Percentiles rank a stretch among this genome's conserved stretches.
These are phyloP conservation scores for Lentinula detonsa DNA, from an alignment of 768 basidiomycete species.

Conservation along the genomic window DNA sequence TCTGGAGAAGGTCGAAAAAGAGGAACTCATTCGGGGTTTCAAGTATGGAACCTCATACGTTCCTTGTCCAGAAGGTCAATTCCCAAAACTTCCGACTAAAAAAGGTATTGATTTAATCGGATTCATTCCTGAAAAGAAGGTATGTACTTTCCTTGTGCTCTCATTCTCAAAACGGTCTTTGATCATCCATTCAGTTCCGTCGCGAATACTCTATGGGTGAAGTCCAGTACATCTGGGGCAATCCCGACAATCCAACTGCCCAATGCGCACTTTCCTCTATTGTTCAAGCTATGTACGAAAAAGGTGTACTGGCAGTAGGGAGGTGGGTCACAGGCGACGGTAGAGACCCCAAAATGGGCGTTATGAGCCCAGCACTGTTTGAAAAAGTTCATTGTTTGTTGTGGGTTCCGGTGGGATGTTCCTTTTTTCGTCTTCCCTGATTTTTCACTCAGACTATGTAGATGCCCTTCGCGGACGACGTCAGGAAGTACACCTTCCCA, in stretches of 20 bases:
- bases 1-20: constrained; percentile 62
- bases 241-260: constrained; percentile 54
- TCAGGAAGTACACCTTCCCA: constrained; percentile 82
- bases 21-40: constrained; percentile 75
- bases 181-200: constrained; percentile 51
- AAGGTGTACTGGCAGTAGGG: constrained; percentile 68
- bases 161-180: background rate
- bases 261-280: constrained; percentile 87
- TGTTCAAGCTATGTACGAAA: constrained; percentile 72
- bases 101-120: constrained; percentile 87
- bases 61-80: constrained; percentile 82
- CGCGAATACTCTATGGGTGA: constrained; percentile 82
- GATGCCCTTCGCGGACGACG: constrained; percentile 96
- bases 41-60: constrained; percentile 88
- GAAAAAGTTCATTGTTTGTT: constrained; percentile 73
- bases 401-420: constrained; percentile 68
- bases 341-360: constrained; percentile 81
- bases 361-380: constrained; percentile 58
- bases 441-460: constrained; percentile 22
- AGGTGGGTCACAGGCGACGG: constrained; percentile 75
- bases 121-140: constrained; percentile 69
- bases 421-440: background rate
- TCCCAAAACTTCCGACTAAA: constrained; percentile 63
- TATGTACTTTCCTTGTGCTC: constrained; percentile 25
- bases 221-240: constrained; percentile 80